These are phyloP conservation scores for Pythium phragmiticola DNA, from an alignment of 352 stramenopile genomes.

Conservation along the genomic window DNA sequence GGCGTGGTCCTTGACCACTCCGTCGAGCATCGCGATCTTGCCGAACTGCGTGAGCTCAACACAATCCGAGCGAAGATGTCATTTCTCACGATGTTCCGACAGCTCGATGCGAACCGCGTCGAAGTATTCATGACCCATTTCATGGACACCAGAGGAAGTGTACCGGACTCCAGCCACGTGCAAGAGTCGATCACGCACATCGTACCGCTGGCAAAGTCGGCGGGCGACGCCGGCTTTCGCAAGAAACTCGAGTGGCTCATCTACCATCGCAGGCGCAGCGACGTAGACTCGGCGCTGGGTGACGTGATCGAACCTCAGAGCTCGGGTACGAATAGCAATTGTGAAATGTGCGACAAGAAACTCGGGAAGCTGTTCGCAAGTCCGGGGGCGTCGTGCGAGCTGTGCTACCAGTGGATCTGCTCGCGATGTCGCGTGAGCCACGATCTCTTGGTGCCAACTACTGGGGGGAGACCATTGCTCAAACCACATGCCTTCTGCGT, in stretches of 20 bases:
- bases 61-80: constrained; percentile 42
- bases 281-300: not conserved
- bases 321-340: constrained; percentile 3
- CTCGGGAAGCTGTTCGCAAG: constrained; percentile 11
- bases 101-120: constrained; percentile 39
- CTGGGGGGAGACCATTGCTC: not conserved
- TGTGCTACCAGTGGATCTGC: constrained; percentile 22
- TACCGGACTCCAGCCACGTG: constrained; percentile 10
- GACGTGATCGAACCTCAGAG: constrained; percentile 10
- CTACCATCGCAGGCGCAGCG: constrained; percentile 13
- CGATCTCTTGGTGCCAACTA: not conserved
- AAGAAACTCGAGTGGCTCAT: constrained; percentile 56
- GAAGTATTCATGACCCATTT: constrained; percentile 49
- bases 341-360: constrained; percentile 15
- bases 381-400: constrained; percentile 11
- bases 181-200: constrained; percentile 33
- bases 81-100: constrained; percentile 40
- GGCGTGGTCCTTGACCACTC: constrained; percentile 49
- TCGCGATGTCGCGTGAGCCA: constrained; percentile 13
- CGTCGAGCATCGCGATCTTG: constrained; percentile 42
- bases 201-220: not conserved
- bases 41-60: constrained; percentile 33
- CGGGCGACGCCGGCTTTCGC: constrained; percentile 29
- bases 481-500: constrained; percentile 3
- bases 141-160: constrained; percentile 22